Percentiles rank a stretch among this genome's conserved stretches.
Evolutionary conservation across 306 rosid genomes (phyloP).

Genomic region (Cicer bijugum): DNA sequence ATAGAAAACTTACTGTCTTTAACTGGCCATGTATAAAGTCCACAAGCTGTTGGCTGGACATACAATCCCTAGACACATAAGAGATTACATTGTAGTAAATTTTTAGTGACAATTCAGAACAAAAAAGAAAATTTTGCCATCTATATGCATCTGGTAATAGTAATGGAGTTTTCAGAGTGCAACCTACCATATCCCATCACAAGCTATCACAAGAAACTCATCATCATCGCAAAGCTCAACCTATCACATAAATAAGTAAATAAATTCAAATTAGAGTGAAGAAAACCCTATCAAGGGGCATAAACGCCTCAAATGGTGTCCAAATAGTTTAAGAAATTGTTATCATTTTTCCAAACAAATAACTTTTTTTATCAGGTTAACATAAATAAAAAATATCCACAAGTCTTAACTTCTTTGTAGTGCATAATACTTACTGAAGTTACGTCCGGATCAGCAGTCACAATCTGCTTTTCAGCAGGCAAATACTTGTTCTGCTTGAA

Average conservation of each 20-base stretch:
- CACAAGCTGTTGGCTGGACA: conserved; percentile 95
- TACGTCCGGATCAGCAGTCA: conserved; percentile 87
- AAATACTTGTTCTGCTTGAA: conserved; percentile 83
- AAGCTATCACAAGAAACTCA: conserved; percentile 90
- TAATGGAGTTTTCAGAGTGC: conserved; percentile 19
- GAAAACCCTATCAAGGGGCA: background rate
- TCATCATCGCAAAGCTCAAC: conserved; percentile 87
- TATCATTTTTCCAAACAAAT: background rate
- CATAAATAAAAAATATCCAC: background rate
- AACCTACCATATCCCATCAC: conserved; percentile 96
- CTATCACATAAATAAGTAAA: conserved; percentile 51
- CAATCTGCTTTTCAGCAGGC: conserved; percentile 86
- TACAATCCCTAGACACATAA: conserved; percentile 74
- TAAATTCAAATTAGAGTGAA: conserved; percentile 17
- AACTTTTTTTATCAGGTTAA: background rate
- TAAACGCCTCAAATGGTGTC: conserved; percentile 16
- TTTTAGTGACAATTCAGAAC: conserved; percentile 6
- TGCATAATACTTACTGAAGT: conserved; percentile 59
- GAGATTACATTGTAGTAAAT: conserved; percentile 30
- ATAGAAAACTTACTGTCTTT: conserved; percentile 60
- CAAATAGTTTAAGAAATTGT: conserved; percentile 34
- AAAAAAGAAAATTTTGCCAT: background rate
- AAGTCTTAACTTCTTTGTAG: conserved; percentile 26
- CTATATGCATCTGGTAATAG: conserved; percentile 23
- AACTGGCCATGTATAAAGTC: conserved; percentile 70